Conservation (phyloP, 2,329 filamentous ascomycete genomes). For the Alternaria triticimaculans region DNA sequence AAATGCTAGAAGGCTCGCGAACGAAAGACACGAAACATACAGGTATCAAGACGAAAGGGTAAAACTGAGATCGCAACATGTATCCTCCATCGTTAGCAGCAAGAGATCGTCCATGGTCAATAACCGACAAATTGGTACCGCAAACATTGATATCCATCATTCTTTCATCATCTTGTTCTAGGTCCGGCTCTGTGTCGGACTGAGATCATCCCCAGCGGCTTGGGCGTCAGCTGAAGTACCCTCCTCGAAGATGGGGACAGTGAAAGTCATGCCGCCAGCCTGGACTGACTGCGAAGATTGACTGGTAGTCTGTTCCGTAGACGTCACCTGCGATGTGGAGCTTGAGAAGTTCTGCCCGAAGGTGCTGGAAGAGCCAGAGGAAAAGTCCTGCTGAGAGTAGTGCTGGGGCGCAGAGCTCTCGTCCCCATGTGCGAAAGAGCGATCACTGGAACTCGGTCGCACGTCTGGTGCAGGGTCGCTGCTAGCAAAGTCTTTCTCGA, state of each 20-base stretch:
- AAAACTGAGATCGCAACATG: neutral
- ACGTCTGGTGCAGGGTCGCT: slow-evolving; percentile 1
- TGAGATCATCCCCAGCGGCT: slow-evolving; percentile 9
- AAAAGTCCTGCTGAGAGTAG: slow-evolving; percentile 6
- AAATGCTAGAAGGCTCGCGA: slow-evolving; percentile 16
- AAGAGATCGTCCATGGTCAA: neutral
- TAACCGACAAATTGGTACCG: neutral
- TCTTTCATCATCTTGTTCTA: slow-evolving; percentile 2
- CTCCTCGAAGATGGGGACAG: slow-evolving; percentile 25
- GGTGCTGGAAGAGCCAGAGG: slow-evolving; percentile 6
- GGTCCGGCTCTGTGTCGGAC: slow-evolving; percentile 17
- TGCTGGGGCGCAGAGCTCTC: slow-evolving; percentile 2
- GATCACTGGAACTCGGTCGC: neutral
- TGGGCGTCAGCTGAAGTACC: neutral
- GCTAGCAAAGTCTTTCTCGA: slow-evolving; percentile 13
- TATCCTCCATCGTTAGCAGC: neutral
- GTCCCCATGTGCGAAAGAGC: slow-evolving; percentile 3
- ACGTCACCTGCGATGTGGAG: neutral
- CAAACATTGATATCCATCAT: neutral
- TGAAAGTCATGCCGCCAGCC: slow-evolving; percentile 27
- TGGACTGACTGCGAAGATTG: slow-evolving; percentile 6
- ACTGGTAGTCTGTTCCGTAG: neutral
- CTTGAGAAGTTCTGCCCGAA: slow-evolving; percentile 5
- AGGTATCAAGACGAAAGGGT: neutral
- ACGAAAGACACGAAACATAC: neutral